Conservation (phyloP, 305 asterid genomes). For the Striga hermonthica region DNA sequence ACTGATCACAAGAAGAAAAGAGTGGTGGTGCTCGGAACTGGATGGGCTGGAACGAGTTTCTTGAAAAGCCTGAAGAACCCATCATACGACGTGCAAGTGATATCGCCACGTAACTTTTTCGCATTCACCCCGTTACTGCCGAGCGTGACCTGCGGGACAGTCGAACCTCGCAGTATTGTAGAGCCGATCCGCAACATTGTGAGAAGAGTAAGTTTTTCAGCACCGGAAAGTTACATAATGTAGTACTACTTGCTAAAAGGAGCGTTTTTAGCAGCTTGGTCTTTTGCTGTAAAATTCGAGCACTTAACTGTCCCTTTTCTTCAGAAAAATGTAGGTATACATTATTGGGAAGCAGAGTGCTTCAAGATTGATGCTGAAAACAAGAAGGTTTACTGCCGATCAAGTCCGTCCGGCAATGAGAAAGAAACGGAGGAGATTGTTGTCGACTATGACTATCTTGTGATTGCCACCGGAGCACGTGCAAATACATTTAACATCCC, state of each 20-base stretch:
- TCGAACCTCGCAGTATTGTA: constrained; percentile 91
- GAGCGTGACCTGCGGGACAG: constrained; percentile 94
- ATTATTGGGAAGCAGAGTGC: constrained; percentile 92
- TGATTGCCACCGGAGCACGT: constrained; percentile 83
- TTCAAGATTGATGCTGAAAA: constrained; percentile 74
- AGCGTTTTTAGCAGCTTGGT: constrained; percentile 13
- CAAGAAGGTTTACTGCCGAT: constrained; percentile 81
- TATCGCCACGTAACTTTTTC: constrained; percentile 94
- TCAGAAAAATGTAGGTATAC: constrained; percentile 64
- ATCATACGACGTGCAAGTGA: constrained; percentile 81
- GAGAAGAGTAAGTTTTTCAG: constrained; percentile 50
- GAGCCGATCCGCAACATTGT: constrained; percentile 94
- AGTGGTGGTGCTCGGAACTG: constrained; percentile 95
- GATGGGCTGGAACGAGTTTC: constrained; percentile 97
- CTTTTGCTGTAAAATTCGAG: constrained; percentile 8
- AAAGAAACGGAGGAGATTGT: constrained; percentile 67
- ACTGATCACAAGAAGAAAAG: constrained; percentile 53
- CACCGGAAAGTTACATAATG: too few relatives aligned
- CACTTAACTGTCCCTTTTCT: constrained; percentile 24
- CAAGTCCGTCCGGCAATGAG: constrained; percentile 42
- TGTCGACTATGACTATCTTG: constrained; percentile 92
- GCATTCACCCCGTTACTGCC: constrained; percentile 95
- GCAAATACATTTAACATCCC: constrained; percentile 89
- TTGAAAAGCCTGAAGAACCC: constrained; percentile 71
- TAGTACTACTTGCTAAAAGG: constrained; percentile 4